Conservation (phyloP, 2,329 filamentous ascomycete genomes). For the Phaeosphaeriaceae sp. region DNA sequence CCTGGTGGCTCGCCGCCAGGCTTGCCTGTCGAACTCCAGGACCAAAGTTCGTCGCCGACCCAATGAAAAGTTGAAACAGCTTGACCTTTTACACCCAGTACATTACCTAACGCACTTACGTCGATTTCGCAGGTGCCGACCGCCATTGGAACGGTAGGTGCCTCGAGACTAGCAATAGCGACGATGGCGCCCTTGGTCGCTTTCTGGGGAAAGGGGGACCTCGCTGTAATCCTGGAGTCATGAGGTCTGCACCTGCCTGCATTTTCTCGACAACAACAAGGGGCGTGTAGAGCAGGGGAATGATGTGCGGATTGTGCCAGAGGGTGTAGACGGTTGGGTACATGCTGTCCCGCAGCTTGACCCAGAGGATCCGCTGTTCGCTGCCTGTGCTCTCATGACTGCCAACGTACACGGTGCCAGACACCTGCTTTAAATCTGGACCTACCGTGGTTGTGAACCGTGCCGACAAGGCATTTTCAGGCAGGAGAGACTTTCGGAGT, state of each 20-base stretch:
- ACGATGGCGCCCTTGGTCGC: conserved; percentile 67
- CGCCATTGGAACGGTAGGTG: conserved; percentile 66
- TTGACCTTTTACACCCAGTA: conserved; percentile 67
- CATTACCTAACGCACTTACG: conserved; percentile 60
- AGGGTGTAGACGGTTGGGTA: conserved; percentile 68
- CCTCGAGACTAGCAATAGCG: conserved; percentile 66
- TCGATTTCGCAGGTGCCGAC: conserved; percentile 71
- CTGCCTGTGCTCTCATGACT: conserved; percentile 58
- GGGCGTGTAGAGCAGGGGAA: conserved; percentile 70
- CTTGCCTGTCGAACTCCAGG: conserved; percentile 62
- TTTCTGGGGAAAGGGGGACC: conserved; percentile 67
- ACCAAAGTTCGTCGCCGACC: conserved; percentile 73
- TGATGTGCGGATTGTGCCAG: conserved; percentile 67
- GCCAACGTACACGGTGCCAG: conserved; percentile 70
- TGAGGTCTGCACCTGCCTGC: conserved; percentile 69
- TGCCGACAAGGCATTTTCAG: conserved; percentile 67
- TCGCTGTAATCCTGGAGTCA: conserved; percentile 70
- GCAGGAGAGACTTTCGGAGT: conserved; percentile 65
- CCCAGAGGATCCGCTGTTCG: conserved; percentile 69
- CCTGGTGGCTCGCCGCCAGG: conserved; percentile 61
- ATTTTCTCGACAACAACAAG: conserved; percentile 67
- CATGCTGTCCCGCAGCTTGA: conserved; percentile 64
- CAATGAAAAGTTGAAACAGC: conserved; percentile 71
- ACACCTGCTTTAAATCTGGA: conserved; percentile 65
- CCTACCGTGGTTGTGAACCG: conserved; percentile 71